Percentiles rank a stretch among this genome's conserved stretches.
phyloP scores from a whole-genome alignment of 345 rosid genomes.

The Pistacia vera region DNA sequence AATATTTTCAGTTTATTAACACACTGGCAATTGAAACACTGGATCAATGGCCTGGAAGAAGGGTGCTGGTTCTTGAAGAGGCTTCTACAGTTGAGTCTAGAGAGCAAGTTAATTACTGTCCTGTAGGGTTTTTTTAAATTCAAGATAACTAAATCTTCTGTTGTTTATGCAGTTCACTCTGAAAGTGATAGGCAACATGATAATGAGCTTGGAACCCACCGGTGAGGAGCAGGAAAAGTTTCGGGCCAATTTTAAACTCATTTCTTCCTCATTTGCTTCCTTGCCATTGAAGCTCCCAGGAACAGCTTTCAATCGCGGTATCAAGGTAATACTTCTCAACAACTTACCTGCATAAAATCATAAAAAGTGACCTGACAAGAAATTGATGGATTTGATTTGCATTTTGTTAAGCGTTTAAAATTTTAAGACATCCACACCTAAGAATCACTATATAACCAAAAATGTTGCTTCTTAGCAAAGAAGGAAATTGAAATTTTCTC shows the following conservation, averaged over 20 bases:
- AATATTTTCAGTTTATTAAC: constrained; percentile 59
- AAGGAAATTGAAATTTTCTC: background rate
- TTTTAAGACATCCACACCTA: too few relatives aligned
- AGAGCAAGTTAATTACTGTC: background rate
- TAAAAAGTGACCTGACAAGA: background rate
- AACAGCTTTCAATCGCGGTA: constrained; percentile 58
- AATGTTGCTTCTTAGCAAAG: background rate
- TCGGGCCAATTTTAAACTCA: constrained; percentile 60
- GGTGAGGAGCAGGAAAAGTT: constrained; percentile 69
- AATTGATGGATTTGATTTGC: too few relatives aligned
- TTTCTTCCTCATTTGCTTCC: constrained; percentile 69
- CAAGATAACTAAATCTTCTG: background rate
- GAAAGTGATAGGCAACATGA: constrained; percentile 71
- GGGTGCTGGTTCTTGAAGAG: constrained; percentile 59
- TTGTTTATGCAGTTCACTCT: constrained; percentile 56
- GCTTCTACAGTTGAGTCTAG: constrained; percentile 62
- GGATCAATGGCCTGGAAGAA: constrained; percentile 50
- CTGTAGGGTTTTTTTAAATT: too few relatives aligned
- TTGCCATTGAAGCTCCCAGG: constrained; percentile 68
- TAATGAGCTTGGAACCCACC: constrained; percentile 66
- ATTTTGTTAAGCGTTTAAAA: too few relatives aligned
- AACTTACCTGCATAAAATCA: background rate
- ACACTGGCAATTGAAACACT: constrained; percentile 47
- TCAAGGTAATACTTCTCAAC: constrained; percentile 38
- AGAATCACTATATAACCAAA: too few relatives aligned